These are phyloP conservation scores for Ophiostoma fasciatum DNA, from an alignment of 2,329 filamentous ascomycete genomes.

Conservation along the genomic window DNA sequence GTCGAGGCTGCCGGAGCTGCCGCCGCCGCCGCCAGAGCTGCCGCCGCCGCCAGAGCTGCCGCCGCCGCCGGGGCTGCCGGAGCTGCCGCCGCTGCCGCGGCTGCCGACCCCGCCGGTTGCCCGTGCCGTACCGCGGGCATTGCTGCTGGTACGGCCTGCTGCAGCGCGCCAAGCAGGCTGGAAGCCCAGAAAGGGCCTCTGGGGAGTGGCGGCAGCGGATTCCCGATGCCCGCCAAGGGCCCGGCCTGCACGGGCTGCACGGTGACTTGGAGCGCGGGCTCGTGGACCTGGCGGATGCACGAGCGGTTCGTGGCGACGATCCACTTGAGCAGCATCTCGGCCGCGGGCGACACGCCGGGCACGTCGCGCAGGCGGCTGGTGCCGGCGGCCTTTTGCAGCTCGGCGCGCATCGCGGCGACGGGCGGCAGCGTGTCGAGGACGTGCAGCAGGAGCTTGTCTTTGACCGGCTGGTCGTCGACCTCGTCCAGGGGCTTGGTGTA, in stretches of 20 bases:
- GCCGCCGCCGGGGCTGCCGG: too few species aligned
- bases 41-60: too few species aligned
- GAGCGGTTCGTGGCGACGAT: slow-evolving; percentile 82
- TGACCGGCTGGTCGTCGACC: slow-evolving; percentile 26
- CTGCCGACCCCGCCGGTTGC: too few species aligned
- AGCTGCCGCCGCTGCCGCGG: too few species aligned
- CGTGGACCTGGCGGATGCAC: slow-evolving; percentile 64
- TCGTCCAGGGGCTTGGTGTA: slow-evolving; percentile 38
- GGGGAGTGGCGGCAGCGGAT: too few species aligned
- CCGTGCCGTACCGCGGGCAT: too few species aligned
- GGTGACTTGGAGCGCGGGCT: slow-evolving; percentile 11
- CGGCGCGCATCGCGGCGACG: slow-evolving; percentile 40
- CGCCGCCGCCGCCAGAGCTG: too few species aligned
- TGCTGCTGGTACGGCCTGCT: neutral
- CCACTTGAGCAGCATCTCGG: slow-evolving; percentile 62
- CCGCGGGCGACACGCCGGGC: slow-evolving; percentile 46
- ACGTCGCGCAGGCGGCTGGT: slow-evolving; percentile 25
- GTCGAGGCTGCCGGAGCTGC: too few species aligned
- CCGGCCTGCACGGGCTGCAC: too few species aligned
- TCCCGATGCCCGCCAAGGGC: too few species aligned
- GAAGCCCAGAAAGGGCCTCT: too few species aligned
- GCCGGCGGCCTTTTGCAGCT: slow-evolving; percentile 26
- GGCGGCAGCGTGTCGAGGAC: slow-evolving; percentile 45
- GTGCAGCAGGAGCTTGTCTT: slow-evolving; percentile 35
- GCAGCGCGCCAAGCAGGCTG: slow-evolving; percentile 1